Conservation (phyloP, 306 rosid species). For the Fragaria iinumae region DNA sequence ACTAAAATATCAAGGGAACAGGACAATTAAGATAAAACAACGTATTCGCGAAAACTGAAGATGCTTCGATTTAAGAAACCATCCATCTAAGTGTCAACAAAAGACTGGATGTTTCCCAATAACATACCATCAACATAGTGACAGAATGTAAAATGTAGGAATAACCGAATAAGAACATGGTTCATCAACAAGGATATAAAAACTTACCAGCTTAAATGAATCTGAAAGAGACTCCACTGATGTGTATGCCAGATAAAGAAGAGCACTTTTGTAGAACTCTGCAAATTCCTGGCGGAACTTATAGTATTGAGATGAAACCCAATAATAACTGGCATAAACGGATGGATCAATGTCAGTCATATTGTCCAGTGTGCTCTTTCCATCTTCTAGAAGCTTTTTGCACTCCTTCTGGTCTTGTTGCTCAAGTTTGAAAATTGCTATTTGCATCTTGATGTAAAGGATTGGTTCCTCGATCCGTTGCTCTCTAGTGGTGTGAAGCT, state of each 20-base stretch:
- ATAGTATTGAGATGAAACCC: conserved; percentile 93
- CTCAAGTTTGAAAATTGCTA: conserved; percentile 80
- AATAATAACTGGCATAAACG: conserved; percentile 85
- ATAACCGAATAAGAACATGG: conserved; percentile 13
- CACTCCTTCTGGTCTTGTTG: conserved; percentile 82
- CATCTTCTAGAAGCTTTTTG: conserved; percentile 92
- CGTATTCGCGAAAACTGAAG: not conserved
- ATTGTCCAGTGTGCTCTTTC: conserved; percentile 88
- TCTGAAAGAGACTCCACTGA: conserved; percentile 98
- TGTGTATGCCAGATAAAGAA: conserved; percentile 94
- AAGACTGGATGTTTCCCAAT: not conserved
- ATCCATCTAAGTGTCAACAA: not conserved
- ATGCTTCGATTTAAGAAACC: not conserved
- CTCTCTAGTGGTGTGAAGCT: conserved; percentile 82
- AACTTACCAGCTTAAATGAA: conserved; percentile 86
- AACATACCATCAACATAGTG: conserved; percentile 5
- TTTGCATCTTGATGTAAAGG: conserved; percentile 92
- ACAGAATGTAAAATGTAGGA: not conserved
- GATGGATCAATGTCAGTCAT: conserved; percentile 99
- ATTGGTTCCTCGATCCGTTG: conserved; percentile 91
- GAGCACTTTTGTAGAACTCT: conserved; percentile 97
- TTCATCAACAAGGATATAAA: conserved; percentile 8
- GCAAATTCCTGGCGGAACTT: conserved; percentile 92
- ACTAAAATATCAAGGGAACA: not conserved
- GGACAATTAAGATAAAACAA: not conserved